Base-by-base conservation (phyloP, 202 grass and related monocot genomes). In the Setaria italica region DNA sequence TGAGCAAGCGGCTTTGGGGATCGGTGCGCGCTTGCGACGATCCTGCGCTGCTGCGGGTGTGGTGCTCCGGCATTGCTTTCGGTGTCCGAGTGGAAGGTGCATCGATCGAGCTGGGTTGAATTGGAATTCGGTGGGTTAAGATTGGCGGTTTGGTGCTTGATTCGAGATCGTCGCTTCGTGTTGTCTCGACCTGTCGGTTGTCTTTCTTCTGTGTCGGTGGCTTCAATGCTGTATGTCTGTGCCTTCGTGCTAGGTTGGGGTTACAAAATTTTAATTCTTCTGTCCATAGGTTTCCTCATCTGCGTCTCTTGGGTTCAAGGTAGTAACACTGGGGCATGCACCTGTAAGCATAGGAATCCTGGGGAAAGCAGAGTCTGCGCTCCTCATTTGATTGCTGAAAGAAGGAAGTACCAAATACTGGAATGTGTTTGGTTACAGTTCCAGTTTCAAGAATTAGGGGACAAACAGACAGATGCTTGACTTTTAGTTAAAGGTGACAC, bases 401-500 rank as follows among this genome's bases (percentile, higher is more conserved):
- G 19, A 13, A 63, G 30, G 19, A 35, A 33, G 32, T 39, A 46
- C 13, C 15, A 41, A n/a, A 58, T 43, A 13, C 12, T 76, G 42
- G 7, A 77, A 60, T 67, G 41, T 33, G 20, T 68, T 51, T 82
- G 13, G 78, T 70, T 76, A 19, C 8, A 82, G 51, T 48, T 39
- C 8, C 51, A 69, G 35, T 50, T 82, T 75, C 37, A 14, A 62
- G 62, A 76, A 59, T 82, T 6, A 70, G 79, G 85, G 62, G 79
- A 75, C 30, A 60, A 51, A 15, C 42, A 49, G 51, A 42, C 25
- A 62, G 16, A 43, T 87, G 45, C 39, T 76, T 87, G 71, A 69
- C 78, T 51, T 87, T 87, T 77, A 62, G 54, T 17, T 76, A 87
- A 87, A 87, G 72, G 63, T 77, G 42, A n/a, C 9, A 25, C 29